Conservation (phyloP, 345 rosid species). For the Citrus reticulata region DNA sequence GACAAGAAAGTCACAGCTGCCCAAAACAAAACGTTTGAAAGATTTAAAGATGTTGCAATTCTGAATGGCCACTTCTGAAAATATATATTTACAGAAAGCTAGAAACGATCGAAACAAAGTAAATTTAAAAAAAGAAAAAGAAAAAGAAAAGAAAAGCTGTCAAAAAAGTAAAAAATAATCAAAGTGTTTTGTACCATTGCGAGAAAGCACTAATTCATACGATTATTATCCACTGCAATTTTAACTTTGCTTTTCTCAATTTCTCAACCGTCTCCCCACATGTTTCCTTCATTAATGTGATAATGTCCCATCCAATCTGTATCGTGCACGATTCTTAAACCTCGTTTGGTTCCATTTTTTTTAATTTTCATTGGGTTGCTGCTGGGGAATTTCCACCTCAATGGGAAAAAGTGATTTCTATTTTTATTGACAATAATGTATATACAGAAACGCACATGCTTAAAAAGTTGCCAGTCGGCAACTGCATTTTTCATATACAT, state of each 20-base stretch:
- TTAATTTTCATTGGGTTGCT: not conserved
- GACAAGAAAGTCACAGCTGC: not conserved
- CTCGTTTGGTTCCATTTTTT: not conserved
- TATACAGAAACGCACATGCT: too few species aligned
- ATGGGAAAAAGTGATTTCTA: not conserved
- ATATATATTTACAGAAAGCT: not conserved
- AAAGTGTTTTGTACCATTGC: not conserved
- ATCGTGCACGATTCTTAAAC: conserved; percentile 11
- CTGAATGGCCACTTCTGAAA: conserved; percentile 6
- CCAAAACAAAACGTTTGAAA: not conserved
- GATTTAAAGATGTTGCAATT: not conserved
- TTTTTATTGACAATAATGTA: not conserved
- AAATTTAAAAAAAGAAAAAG: too few species aligned
- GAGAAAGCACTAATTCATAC: not conserved
- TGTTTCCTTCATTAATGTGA: not conserved
- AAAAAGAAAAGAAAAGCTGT: not conserved
- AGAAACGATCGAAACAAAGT: not conserved
- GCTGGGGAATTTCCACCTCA: not conserved
- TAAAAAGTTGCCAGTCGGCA: not conserved
- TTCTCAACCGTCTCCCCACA: not conserved
- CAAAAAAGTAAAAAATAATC: not conserved
- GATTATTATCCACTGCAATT: not conserved
- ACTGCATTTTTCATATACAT: too few species aligned
- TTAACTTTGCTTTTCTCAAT: not conserved
- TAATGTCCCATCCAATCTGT: not conserved